phyloP scores from a whole-genome alignment of 192 early-diverging fungal genomes.

The Dimargaris xerosporica region DNA sequence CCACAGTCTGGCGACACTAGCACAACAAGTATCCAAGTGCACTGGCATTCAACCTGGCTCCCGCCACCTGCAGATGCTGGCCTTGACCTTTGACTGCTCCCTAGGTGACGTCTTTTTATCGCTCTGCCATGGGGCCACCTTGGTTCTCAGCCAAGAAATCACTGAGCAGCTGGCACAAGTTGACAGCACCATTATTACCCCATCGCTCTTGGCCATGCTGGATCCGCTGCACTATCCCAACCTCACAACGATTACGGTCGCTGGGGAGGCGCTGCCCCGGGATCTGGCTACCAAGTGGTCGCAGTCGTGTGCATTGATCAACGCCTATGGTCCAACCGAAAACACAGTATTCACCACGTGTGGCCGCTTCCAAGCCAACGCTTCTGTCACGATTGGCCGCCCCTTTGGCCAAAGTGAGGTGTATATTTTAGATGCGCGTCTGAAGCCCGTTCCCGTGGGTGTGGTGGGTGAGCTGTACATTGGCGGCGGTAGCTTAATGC shows the following conservation, averaged over 20 bases:
- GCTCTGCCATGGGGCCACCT: constrained; percentile 1
- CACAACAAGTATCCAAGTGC: neutral
- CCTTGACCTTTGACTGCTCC: neutral
- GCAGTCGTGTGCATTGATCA: neutral
- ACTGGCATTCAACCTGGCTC: neutral
- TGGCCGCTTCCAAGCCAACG: neutral
- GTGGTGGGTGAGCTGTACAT: constrained; percentile 22
- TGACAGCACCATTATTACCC: neutral
- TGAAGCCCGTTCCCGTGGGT: constrained; percentile 17
- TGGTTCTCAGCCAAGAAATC: neutral
- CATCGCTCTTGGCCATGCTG: neutral
- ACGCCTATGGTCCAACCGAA: constrained; percentile 8
- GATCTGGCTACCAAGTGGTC: neutral
- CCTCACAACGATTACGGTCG: neutral
- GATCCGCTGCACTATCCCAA: neutral
- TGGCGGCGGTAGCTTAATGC: constrained; percentile 5
- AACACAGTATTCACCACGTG: neutral
- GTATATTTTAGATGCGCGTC: constrained; percentile 12
- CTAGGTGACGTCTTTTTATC: neutral
- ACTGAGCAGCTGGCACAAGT: neutral
- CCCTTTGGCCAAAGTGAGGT: neutral
- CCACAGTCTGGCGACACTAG: neutral
- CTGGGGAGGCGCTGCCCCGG: constrained; percentile 1
- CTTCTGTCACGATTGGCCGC: neutral
- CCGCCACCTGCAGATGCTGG: constrained; percentile 1